A percentile compares a stretch with the other conserved stretches of the same genome.
These are phyloP conservation scores for Pterocarpus santalinus DNA, from an alignment of 306 rosid species.

Conservation along the genomic window DNA sequence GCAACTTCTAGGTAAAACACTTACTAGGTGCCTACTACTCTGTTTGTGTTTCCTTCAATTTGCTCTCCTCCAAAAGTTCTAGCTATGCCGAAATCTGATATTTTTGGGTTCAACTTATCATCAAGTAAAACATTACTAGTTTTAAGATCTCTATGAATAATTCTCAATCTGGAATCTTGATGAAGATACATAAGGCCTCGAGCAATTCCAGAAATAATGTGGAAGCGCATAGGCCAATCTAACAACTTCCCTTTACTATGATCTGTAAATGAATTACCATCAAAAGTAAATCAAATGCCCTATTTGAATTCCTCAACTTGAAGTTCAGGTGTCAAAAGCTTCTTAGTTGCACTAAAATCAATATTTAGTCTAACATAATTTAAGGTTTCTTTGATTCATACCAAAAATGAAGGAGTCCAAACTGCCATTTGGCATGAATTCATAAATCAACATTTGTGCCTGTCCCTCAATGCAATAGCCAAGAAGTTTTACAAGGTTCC, in stretches of 20 bases:
- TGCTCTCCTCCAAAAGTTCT: conserved; percentile 26
- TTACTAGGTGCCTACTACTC: conserved; percentile 23
- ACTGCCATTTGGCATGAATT: conserved; percentile 32
- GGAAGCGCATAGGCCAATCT: not conserved
- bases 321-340: not conserved
- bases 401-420: conserved; percentile 25
- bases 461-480: conserved; percentile 25
- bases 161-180: conserved; percentile 31
- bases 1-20: not conserved
- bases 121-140: conserved; percentile 32
- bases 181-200: conserved; percentile 19
- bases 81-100: conserved; percentile 34
- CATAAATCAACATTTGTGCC: conserved; percentile 25
- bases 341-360: not conserved
- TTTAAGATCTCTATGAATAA: conserved; percentile 33
- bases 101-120: conserved; percentile 16
- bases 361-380: not conserved
- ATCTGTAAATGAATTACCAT: not conserved
- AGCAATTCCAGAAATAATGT: conserved; percentile 22
- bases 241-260: not conserved
- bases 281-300: not conserved
- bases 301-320: not conserved
- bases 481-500: conserved; percentile 34
- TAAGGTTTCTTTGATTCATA: not conserved
- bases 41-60: conserved; percentile 15